A percentile compares a stretch with the other conserved stretches of the same genome.
phyloP scores from a whole-genome alignment of 83 land plant species.

The Picea engelmannii region DNA sequence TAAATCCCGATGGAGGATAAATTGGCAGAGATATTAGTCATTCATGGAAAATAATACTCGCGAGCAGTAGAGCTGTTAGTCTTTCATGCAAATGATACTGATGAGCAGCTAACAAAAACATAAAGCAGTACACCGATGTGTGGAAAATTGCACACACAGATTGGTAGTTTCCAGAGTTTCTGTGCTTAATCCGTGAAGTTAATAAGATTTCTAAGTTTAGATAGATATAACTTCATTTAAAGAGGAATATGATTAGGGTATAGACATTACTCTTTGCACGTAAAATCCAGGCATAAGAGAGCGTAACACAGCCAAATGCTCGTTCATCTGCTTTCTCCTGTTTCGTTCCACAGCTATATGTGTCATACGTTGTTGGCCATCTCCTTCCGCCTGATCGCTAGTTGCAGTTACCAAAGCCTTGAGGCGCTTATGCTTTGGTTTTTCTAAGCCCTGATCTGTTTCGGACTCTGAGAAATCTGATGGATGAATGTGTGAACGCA shows the following conservation, averaged over 20 bases:
- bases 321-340: slow-evolving; percentile 79
- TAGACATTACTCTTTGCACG: slow-evolving; percentile 65
- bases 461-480: slow-evolving; percentile 12
- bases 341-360: slow-evolving; percentile 77
- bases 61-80: no score
- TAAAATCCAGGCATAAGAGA: slow-evolving; percentile 81
- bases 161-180: neutral
- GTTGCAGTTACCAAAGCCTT: neutral
- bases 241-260: neutral
- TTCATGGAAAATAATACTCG: no score
- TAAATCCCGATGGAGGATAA: no score
- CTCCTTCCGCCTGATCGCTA: neutral
- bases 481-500: neutral
- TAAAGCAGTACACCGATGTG: no score
- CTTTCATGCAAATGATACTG: no score
- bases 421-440: slow-evolving; percentile 8
- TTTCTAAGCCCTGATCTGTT: slow-evolving; percentile 4
- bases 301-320: slow-evolving; percentile 53
- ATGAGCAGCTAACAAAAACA: no score
- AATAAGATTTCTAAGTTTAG: neutral
- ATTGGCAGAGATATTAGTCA: no score
- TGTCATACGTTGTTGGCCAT: slow-evolving; percentile 5
- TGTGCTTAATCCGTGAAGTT: no score
- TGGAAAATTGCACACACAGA: no score
- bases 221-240: no score